A percentile compares a stretch with the other conserved stretches of the same genome.
Conservation (phyloP, 1,139 yeast species). For the Blastobotrys buckinghamii region DNA sequence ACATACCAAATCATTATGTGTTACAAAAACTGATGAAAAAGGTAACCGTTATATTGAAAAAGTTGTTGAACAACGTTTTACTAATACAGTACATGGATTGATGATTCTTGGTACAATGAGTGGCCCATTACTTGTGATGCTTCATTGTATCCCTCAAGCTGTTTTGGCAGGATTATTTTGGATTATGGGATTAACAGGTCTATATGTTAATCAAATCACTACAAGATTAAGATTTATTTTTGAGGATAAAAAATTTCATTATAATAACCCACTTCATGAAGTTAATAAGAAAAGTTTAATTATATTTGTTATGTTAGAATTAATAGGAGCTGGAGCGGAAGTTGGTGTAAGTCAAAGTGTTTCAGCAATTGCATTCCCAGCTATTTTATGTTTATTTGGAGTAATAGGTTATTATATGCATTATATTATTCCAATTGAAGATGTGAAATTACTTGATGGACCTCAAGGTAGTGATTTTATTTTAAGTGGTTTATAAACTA, state of each 20-base stretch:
- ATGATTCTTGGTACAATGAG: constrained; percentile 84
- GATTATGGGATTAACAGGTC: constrained; percentile 84
- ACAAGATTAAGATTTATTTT: constrained; percentile 57
- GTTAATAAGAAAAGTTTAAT: constrained; percentile 37
- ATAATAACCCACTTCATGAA: constrained; percentile 33
- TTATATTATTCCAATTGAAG: constrained; percentile 53
- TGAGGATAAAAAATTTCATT: constrained; percentile 44
- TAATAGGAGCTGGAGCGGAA: constrained; percentile 70
- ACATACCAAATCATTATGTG: constrained; percentile 74
- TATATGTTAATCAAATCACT: constrained; percentile 61
- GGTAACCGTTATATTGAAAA: constrained; percentile 28
- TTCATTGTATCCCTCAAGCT: constrained; percentile 89
- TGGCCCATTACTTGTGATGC: constrained; percentile 72
- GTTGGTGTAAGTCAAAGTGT: constrained; percentile 79
- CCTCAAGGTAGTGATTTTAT: constrained; percentile 64
- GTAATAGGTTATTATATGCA: constrained; percentile 60
- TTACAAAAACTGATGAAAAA: constrained; percentile 41
- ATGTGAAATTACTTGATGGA: constrained; percentile 59
- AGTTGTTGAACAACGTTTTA: constrained; percentile 85
- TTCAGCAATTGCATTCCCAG: constrained; percentile 95
- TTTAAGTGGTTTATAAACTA: constrained; percentile 31
- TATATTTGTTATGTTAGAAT: constrained; percentile 51
- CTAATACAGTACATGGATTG: constrained; percentile 79
- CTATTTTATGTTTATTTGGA: constrained; percentile 65
- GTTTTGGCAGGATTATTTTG: constrained; percentile 88